These are phyloP conservation scores for Metschnikowia cerradonensis DNA, from an alignment of 805 yeast genomes.

Conservation along the genomic window DNA sequence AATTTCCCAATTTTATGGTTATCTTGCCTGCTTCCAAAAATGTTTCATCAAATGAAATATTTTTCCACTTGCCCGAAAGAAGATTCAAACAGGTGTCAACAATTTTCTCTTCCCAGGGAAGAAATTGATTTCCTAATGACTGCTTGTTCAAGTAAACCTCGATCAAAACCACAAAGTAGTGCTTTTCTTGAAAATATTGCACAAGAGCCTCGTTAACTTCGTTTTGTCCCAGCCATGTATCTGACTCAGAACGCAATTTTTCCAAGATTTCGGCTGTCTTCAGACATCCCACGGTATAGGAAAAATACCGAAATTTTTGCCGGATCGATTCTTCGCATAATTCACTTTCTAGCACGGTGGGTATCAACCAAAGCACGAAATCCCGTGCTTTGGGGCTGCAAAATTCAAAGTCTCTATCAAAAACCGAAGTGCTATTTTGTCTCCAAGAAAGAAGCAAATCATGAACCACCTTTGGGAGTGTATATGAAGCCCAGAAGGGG, in stretches of 20 bases:
- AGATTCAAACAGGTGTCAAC: constrained; percentile 8
- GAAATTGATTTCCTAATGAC: constrained; percentile 6
- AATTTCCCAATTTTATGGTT: neutral
- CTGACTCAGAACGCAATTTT: constrained; percentile 7
- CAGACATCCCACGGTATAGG: constrained; percentile 4
- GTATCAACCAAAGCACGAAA: constrained; percentile 12
- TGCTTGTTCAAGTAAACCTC: constrained; percentile 10
- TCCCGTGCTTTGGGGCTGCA: neutral
- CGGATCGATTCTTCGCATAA: constrained; percentile 1
- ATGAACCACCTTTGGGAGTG: neutral
- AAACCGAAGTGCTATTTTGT: too few relatives aligned
- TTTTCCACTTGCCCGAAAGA: constrained; percentile 4
- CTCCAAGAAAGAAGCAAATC: neutral
- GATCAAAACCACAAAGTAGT: constrained; percentile 5
- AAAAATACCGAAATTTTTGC: constrained; percentile 5
- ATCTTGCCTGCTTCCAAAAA: neutral
- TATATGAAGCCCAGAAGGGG: constrained; percentile 7
- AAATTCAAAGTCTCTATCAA: neutral
- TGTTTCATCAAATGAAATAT: neutral
- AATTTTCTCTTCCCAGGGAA: constrained; percentile 7
- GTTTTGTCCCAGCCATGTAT: constrained; percentile 12
- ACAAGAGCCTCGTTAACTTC: constrained; percentile 13
- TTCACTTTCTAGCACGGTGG: neutral
- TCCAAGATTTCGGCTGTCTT: neutral
- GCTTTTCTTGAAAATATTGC: constrained; percentile 2